phyloP scores from a whole-genome alignment of 129 eudicot species.

The Cynara cardunculus region DNA sequence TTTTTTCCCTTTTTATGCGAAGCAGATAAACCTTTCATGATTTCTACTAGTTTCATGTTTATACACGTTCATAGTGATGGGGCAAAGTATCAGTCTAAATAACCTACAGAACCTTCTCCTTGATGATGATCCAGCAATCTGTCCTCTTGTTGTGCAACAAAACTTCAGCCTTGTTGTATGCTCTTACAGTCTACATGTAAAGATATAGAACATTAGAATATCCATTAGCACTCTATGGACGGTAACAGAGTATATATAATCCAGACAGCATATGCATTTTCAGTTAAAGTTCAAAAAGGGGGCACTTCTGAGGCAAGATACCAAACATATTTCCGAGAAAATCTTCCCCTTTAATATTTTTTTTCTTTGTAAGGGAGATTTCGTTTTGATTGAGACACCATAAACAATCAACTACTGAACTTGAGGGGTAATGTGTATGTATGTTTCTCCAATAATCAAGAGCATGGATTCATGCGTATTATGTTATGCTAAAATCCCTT shows the following conservation, averaged over 20 bases:
- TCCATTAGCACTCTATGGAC: not conserved
- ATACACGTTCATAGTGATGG: not conserved
- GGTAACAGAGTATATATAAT: not conserved
- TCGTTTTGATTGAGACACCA: not conserved
- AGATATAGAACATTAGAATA: not conserved
- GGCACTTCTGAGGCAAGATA: too few species aligned
- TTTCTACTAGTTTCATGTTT: not conserved
- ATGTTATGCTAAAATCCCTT: not conserved
- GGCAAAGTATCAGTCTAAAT: conserved; percentile 4
- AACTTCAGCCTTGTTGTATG: conserved; percentile 68
- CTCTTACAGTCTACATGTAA: conserved; percentile 40
- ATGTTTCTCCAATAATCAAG: not conserved
- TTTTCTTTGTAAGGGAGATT: not conserved
- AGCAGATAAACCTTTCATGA: not conserved
- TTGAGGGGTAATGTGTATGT: not conserved
- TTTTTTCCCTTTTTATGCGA: not conserved
- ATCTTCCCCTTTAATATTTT: too few species aligned
- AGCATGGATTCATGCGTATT: not conserved
- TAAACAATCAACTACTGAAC: not conserved
- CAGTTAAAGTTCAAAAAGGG: not conserved
- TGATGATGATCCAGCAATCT: conserved; percentile 97
- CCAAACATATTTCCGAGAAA: too few species aligned
- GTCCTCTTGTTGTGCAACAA: conserved; percentile 83
- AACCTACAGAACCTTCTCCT: conserved; percentile 71
- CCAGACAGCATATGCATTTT: not conserved